Conservation (phyloP, 495 filamentous ascomycete species). For the Aspergillus conjunctus region DNA sequence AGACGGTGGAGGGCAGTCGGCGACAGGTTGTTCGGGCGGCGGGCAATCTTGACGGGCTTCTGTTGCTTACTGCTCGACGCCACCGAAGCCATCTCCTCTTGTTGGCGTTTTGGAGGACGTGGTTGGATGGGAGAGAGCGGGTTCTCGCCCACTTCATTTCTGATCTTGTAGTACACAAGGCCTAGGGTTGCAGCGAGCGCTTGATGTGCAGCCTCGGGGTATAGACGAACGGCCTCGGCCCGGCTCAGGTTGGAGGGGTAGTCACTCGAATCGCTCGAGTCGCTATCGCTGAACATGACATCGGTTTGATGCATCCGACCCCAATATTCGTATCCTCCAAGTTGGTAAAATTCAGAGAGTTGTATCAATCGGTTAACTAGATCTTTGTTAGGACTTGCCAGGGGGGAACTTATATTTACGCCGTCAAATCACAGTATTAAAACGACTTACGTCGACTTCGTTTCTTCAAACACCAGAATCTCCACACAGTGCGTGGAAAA, state of each 20-base stretch:
- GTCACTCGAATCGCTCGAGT: constrained; percentile 45
- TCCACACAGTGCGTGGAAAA: constrained; percentile 46
- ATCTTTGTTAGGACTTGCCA: constrained; percentile 20
- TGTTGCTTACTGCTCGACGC: constrained; percentile 32
- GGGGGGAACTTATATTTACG: constrained; percentile 4
- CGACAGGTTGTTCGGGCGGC: constrained; percentile 37
- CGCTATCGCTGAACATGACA: constrained; percentile 35
- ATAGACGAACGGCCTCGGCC: constrained; percentile 38
- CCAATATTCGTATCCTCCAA: constrained; percentile 46
- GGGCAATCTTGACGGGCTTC: constrained; percentile 44
- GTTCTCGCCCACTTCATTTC: constrained; percentile 44
- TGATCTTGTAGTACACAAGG: constrained; percentile 47
- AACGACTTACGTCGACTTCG: constrained; percentile 43
- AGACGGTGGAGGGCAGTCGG: constrained; percentile 38
- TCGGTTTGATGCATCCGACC: constrained; percentile 37
- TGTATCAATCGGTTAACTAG: constrained; percentile 44
- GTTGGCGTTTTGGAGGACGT: constrained; percentile 42
- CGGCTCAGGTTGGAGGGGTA: constrained; percentile 34
- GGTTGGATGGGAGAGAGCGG: constrained; percentile 26
- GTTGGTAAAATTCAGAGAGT: constrained; percentile 47
- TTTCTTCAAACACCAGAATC: constrained; percentile 49
- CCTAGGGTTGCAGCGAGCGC: constrained; percentile 45
- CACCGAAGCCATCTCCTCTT: constrained; percentile 38
- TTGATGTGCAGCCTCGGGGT: constrained; percentile 45
- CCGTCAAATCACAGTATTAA: background rate